Base-by-base conservation (phyloP, 1,139 yeast genomes). In the Geotrichum cucujoidarum region DNA sequence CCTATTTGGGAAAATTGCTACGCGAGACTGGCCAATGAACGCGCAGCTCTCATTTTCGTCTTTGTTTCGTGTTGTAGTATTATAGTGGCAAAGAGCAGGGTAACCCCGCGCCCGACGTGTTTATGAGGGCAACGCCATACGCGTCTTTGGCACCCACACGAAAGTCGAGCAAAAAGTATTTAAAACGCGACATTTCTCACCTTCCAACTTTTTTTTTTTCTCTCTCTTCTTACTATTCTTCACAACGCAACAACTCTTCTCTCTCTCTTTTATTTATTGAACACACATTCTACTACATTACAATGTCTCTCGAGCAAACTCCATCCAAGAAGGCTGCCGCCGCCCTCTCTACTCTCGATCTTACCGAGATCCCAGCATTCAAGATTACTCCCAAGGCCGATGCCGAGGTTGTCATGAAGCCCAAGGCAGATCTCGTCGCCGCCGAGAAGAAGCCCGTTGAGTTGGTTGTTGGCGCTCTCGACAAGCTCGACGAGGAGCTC, bases 261-360 rank as follows among this genome's bases (percentile, higher is more conserved):
- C 32, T 29, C 25, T 29, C 30, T n/a, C 35, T 11, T 34, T 16
- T 13, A 25, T 24, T 5, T n/a, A 31, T 21, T 36, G 17, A 31
- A 32, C 11, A 39, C 48, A 27, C 33, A 29, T 43, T 39, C 25
- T 16, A 18, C 29, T 41, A 31, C 27, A 31, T 32, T n/a, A 49
- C 40, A 16, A 50, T 48, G 49, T 45, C 53, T 37, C 57, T 63
- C 34, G 62, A 63, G 32, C 63, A 62, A 50, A 68, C 72, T 40
- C 72, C 72, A 39, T 66, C 70, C 34, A 68, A 67, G 59, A 60
- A 66, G 58, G 61, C 70, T 43, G 71, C 72, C 24, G 57, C 61
- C 29, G 70, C 64, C 37, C 57, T 68, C 42, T 54, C 62, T 27
- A 59, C 57, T 43, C 62, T 68, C 32, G 62, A 63, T 53, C 60